Percentiles rank a stretch among this genome's conserved stretches.
Evolutionary conservation across 2,329 filamentous ascomycete genomes (phyloP).

Genomic region (Tolypocladium nubicola): DNA sequence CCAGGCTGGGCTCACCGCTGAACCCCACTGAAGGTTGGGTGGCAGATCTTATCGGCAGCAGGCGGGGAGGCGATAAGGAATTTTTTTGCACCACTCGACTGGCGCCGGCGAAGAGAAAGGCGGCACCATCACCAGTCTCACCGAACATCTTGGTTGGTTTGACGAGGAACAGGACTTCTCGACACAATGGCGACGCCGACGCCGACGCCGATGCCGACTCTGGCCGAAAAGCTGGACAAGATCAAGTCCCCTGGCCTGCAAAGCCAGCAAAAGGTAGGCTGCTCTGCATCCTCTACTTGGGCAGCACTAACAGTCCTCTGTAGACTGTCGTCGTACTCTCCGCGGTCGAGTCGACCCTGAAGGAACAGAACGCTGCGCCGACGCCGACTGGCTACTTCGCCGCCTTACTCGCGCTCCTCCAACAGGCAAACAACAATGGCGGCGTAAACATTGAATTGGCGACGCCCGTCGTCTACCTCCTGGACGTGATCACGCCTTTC

Average conservation of each 20-base stretch:
- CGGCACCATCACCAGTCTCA: not conserved
- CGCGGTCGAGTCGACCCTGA: slow-evolving; percentile 86
- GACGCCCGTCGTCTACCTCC: slow-evolving; percentile 83
- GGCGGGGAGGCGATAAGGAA: slow-evolving; percentile 11
- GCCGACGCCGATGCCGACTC: slow-evolving; percentile 41
- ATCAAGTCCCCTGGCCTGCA: slow-evolving; percentile 94
- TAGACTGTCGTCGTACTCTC: slow-evolving; percentile 78
- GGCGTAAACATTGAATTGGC: slow-evolving; percentile 73
- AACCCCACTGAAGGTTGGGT: not conserved
- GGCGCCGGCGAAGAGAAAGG: not conserved
- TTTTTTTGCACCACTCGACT: slow-evolving; percentile 7
- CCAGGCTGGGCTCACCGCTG: not conserved
- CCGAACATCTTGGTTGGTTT: not conserved
- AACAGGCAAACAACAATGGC: slow-evolving; percentile 60
- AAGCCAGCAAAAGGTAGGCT: slow-evolving; percentile 77
- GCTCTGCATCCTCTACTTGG: slow-evolving; percentile 4
- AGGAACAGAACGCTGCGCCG: slow-evolving; percentile 72
- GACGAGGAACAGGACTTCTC: not conserved
- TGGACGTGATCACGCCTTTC: slow-evolving; percentile 82
- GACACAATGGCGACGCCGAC: slow-evolving; percentile 26
- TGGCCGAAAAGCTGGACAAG: slow-evolving; percentile 92
- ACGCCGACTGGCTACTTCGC: slow-evolving; percentile 92
- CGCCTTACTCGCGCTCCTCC: slow-evolving; percentile 79
- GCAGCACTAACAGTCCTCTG: not conserved
- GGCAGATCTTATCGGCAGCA: slow-evolving; percentile 8